Percentiles rank a stretch among this genome's conserved stretches.
These are phyloP conservation scores for Ilyonectria robusta DNA, from an alignment of 2,329 filamentous ascomycete genomes.

Conservation along the genomic window DNA sequence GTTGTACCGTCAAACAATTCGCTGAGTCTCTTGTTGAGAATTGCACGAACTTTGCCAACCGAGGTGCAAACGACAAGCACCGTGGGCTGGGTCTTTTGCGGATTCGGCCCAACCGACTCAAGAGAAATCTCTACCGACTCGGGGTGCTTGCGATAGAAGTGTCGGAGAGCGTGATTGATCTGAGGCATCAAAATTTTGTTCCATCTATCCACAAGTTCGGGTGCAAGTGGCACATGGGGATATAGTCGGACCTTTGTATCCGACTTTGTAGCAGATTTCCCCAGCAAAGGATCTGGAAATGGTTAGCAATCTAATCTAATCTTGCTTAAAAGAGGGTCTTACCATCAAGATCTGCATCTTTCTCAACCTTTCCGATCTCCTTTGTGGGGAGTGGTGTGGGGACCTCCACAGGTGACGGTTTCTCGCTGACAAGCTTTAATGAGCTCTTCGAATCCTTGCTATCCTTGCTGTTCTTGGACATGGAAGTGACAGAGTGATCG, in stretches of 20 bases:
- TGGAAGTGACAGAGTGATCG: not conserved
- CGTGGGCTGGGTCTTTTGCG: conserved; percentile 77
- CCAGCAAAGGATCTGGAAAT: conserved; percentile 36
- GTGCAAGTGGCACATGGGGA: conserved; percentile 70
- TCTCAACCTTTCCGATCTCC: conserved; percentile 20
- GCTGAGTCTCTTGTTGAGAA: conserved; percentile 78
- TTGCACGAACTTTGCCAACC: conserved; percentile 78
- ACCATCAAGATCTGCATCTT: conserved; percentile 41
- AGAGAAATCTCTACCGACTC: conserved; percentile 86
- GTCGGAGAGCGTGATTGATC: conserved; percentile 78
- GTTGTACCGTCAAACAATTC: conserved; percentile 74
- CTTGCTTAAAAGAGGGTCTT: not conserved
- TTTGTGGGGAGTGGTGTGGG: conserved; percentile 6
- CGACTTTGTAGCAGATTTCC: conserved; percentile 39
- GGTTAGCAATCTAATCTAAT: conserved; percentile 18
- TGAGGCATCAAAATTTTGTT: conserved; percentile 79
- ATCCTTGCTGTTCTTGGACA: conserved; percentile 29
- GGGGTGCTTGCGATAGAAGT: conserved; percentile 79
- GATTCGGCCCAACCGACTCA: conserved; percentile 79
- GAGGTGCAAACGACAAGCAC: conserved; percentile 85
- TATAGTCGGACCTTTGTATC: conserved; percentile 69
- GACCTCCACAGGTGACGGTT: conserved; percentile 22
- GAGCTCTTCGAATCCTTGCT: conserved; percentile 27
- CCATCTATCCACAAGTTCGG: conserved; percentile 79
- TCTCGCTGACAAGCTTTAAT: conserved; percentile 33